Percentiles rank a stretch among this genome's conserved stretches.
Conservation (phyloP, 208 protist species). For the Trypanosoma rangeli region DNA sequence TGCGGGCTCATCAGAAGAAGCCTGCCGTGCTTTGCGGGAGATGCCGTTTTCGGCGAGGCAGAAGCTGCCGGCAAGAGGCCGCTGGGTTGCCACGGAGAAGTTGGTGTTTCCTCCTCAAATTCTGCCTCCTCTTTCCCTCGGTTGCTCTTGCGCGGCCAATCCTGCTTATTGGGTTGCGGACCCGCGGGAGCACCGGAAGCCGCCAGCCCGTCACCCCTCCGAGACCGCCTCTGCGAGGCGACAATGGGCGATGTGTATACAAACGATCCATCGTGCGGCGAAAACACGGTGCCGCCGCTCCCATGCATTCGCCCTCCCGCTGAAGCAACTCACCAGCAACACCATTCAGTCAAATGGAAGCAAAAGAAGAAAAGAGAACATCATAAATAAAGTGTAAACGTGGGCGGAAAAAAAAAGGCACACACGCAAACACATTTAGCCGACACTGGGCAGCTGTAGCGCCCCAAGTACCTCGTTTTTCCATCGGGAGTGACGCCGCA, state of each 20-base stretch:
- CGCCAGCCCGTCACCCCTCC: not conserved
- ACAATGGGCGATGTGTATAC: conserved; percentile 17
- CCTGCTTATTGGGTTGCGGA: not conserved
- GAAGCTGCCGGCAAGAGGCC: not conserved
- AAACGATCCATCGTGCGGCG: not conserved
- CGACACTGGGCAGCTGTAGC: no score
- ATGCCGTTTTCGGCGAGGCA: not conserved
- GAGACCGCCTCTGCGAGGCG: not conserved
- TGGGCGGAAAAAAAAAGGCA: not conserved
- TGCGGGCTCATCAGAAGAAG: not conserved
- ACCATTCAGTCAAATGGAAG: not conserved
- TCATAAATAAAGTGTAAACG: not conserved
- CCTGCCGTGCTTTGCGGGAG: not conserved
- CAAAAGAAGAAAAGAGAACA: conserved; percentile 2
- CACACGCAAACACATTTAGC: not conserved
- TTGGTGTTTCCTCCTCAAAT: not conserved
- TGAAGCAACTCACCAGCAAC: not conserved
- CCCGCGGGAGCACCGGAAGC: not conserved
- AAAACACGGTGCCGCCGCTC: not conserved
- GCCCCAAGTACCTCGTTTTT: no score
- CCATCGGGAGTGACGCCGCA: no score
- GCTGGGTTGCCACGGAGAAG: not conserved
- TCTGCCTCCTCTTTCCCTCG: not conserved
- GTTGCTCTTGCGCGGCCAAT: not conserved
- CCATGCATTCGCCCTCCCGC: not conserved